Conservation (phyloP, 306 rosid species). For the Mimosa pudica region DNA sequence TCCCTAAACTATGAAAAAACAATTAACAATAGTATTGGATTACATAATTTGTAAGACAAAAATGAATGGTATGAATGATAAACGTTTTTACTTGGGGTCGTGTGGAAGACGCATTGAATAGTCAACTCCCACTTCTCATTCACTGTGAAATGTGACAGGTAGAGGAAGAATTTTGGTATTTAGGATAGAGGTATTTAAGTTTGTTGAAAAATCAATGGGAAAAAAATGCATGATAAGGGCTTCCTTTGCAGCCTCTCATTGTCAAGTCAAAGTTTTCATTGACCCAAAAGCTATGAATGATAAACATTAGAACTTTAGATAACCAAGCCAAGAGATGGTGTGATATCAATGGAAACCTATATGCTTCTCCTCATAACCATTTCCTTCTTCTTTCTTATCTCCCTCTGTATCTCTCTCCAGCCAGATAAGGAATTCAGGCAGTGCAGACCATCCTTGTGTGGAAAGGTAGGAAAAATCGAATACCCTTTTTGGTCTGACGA, state of each 20-base stretch:
- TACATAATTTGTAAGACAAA: too few species aligned
- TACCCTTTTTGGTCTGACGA: background rate
- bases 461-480: accelerated
- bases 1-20: background rate
- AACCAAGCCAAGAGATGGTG: background rate
- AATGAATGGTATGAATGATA: too few species aligned
- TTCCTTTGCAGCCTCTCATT: background rate
- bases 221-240: background rate
- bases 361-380: background rate
- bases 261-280: background rate
- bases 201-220: background rate
- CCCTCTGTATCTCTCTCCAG: background rate
- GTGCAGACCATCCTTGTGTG: background rate
- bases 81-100: too few species aligned
- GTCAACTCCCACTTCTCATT: background rate
- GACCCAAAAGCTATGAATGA: background rate
- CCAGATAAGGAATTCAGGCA: background rate
- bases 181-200: background rate
- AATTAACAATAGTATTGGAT: too few species aligned
- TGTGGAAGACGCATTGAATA: too few species aligned
- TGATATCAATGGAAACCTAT: background rate
- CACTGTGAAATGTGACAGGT: too few species aligned
- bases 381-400: background rate
- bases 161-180: background rate
- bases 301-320: background rate